A percentile compares a stretch with the other conserved stretches of the same genome.
phyloP scores from a whole-genome alignment of 768 basidiomycete species.

The Tulasnella calospora region DNA sequence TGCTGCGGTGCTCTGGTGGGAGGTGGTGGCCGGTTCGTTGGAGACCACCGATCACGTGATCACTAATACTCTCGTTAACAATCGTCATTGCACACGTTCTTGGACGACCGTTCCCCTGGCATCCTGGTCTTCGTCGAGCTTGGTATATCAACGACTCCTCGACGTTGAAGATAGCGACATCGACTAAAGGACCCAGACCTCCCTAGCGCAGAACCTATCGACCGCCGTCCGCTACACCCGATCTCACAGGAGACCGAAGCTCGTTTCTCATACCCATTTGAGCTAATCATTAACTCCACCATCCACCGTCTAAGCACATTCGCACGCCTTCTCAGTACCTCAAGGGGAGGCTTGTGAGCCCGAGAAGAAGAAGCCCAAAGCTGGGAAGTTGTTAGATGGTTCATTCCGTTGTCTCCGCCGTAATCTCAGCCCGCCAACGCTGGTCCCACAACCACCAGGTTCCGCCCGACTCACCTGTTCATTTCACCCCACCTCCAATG shows the following conservation, averaged over 20 bases:
- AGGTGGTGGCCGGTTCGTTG: background rate
- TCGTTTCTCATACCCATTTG: background rate
- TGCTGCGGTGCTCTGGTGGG: background rate
- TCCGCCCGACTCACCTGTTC: background rate
- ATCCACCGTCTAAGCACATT: background rate
- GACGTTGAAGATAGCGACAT: background rate
- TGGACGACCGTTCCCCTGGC: background rate
- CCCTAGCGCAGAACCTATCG: background rate
- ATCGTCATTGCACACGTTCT: background rate
- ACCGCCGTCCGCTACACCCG: background rate
- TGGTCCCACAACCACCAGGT: slow-evolving; percentile 3
- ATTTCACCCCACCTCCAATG: background rate
- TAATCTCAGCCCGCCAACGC: slow-evolving; percentile 5
- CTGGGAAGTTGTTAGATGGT: background rate
- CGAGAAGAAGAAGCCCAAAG: background rate
- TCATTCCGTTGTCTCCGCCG: slow-evolving; percentile 22
- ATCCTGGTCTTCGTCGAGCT: background rate
- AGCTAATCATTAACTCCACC: background rate
- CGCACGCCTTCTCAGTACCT: background rate
- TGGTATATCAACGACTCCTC: background rate
- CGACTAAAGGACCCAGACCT: background rate
- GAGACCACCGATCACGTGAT: background rate
- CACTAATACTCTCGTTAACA: background rate
- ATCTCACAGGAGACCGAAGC: background rate
- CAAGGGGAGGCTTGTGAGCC: slow-evolving; percentile 5